Evolutionary conservation across 805 yeast genomes (phyloP), one percentile per base, ranked within the genome.

Genomic region (Tetrapisispora pingtungensis): DNA sequence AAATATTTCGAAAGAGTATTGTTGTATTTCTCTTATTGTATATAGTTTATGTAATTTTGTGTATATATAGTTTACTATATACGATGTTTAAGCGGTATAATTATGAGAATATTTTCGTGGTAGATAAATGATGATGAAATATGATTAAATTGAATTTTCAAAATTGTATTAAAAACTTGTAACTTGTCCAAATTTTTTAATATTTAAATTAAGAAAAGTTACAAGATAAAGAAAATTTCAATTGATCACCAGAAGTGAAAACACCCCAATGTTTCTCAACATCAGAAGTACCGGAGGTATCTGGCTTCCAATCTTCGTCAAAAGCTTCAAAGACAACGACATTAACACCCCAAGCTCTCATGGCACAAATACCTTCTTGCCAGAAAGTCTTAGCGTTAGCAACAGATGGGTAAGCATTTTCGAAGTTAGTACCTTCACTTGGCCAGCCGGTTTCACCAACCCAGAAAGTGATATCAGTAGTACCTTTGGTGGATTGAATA

Each of bases 391-490:
- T 70, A 47, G 97, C 97, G 59, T 87, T 87, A 33, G 61, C 71
- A 46, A 77, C 74, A 57, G 80, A 64, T 58, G 97, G 96, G 26
- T 66, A 62, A 42, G 96, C 70, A 52, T 59, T 47, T 61, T 78
- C 87, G 57, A 68, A 88, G 61, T 70, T 67, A 48, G 86, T 77
- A 66, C 97, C 97, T 6, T 74, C 79, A 30, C 95, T 76, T 64
- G 96, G 95, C 95, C 96, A 88, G 56, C 97, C 96, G 52, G 97
- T 88, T 73, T 89, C 96, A 67, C 97, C 96, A 58, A 88, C 93
- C 88, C 90, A 89, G 74, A 89, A 87, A 46, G 79, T 74, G 57
- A 90, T 75, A 67, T 87, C 89, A 47, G 90, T 81, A 48, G 83
- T 69, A 50, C 96, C 96, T 74, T 90, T 89, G 56, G 76, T 67